A percentile compares a stretch with the other conserved stretches of the same genome.
These are phyloP conservation scores for Hygrocybe punicea DNA, from an alignment of 768 basidiomycete genomes.

Conservation along the genomic window DNA sequence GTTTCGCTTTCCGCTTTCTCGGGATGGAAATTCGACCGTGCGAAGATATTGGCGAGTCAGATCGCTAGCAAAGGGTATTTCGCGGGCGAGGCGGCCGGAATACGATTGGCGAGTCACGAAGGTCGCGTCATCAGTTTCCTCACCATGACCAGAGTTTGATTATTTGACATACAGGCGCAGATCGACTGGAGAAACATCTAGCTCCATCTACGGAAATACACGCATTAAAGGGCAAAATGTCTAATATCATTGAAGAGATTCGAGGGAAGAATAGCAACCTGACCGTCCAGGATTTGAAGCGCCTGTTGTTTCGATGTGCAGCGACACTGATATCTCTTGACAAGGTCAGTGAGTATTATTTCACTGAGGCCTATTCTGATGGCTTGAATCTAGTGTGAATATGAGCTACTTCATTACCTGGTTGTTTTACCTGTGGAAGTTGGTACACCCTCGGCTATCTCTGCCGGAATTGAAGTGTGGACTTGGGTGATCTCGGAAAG, in stretches of 20 bases:
- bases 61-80: slow-evolving; percentile 90
- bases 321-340: slow-evolving; percentile 70
- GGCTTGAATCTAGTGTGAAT: slow-evolving; percentile 58
- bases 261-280: slow-evolving; percentile 67
- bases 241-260: slow-evolving; percentile 63
- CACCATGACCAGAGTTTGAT: not conserved
- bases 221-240: slow-evolving; percentile 65
- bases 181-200: slow-evolving; percentile 55
- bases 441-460: slow-evolving; percentile 80
- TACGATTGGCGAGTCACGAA: slow-evolving; percentile 63
- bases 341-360: slow-evolving; percentile 41
- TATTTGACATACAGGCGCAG: slow-evolving; percentile 41
- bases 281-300: slow-evolving; percentile 77
- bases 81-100: slow-evolving; percentile 79
- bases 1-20: slow-evolving; percentile 50
- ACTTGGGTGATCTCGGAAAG: slow-evolving; percentile 92
- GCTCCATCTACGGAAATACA: slow-evolving; percentile 61
- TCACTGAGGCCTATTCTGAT: not conserved
- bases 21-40: slow-evolving; percentile 72
- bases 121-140: slow-evolving; percentile 36
- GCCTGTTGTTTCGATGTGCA: slow-evolving; percentile 82
- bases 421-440: slow-evolving; percentile 86
- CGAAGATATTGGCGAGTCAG: slow-evolving; percentile 79
- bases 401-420: slow-evolving; percentile 80
- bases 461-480: slow-evolving; percentile 91